Base-by-base conservation (phyloP, 1,139 yeast species). In the Protomyces arabidopsidicola region DNA sequence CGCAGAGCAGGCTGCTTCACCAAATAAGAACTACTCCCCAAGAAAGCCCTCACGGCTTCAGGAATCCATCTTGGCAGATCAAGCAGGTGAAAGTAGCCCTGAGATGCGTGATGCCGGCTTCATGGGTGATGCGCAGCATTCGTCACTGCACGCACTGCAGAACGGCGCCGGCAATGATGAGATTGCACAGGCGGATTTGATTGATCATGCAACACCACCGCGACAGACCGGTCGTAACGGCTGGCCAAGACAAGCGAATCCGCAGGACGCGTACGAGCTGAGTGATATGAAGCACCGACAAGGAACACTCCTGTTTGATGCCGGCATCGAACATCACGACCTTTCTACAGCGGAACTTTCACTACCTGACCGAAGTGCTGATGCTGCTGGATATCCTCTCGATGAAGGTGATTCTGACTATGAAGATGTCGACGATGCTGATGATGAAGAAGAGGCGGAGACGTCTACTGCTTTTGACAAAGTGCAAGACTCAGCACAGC, bases 21-120 rank as follows among this genome's bases (percentile, higher is more conserved):
- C 50, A 12, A 54, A 42, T 20, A 42, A 39, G 2, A 14, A 18
- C 18, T 58, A 58, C 31, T 58, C 62, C 4, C 62, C 62, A n/a
- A 16, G 62, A 9, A 45, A 36, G 31, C 56, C 54, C 16, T 57
- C 61, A 3, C 61, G 61, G 10, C 50, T 57, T 12, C 24, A 36
- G 39, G 55, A 57, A 27, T 48, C 61, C 14, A 27, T 57, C 18
- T 27, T 45, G 3, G 61, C 55, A 16, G 22, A 18, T 3, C 48
- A 42, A 18, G 24, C 22, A 4, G 18, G 48, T 20, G 48, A 42
- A 18, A 42, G 48, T 18, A 42, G 48, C 18, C 48, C 48, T 10
- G 48, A 42, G 48, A n/a, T 42, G 48, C 48, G 48, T 18, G 48
- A 42, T 16, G 20, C 48, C 3, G 48, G 22, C 14, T 42, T 16